Conservation (phyloP, 2,329 filamentous ascomycete genomes). For the Penicillium oxalicum region DNA sequence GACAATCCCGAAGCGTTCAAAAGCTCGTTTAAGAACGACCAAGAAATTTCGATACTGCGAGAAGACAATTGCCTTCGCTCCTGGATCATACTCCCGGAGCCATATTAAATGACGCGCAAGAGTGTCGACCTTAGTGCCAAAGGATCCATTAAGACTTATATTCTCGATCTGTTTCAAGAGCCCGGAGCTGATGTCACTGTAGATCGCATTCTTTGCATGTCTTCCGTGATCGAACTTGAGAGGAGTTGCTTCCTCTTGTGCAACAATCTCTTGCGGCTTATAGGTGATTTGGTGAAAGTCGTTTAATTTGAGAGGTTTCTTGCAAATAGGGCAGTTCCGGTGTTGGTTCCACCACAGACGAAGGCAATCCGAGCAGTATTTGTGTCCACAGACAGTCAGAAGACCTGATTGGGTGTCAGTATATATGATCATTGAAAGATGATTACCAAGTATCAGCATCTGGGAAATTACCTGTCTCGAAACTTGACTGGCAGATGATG, state of each 20-base stretch:
- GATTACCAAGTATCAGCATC: background rate
- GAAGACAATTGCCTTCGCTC: slow-evolving; percentile 89
- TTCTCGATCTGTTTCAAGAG: slow-evolving; percentile 75
- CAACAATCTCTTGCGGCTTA: slow-evolving; percentile 66
- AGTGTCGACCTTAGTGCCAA: slow-evolving; percentile 86
- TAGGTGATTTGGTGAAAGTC: slow-evolving; percentile 83
- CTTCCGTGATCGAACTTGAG: slow-evolving; percentile 25
- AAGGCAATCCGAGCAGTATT: slow-evolving; percentile 87
- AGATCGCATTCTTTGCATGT: slow-evolving; percentile 54
- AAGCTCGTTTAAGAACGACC: slow-evolving; percentile 63
- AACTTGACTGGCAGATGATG: slow-evolving; percentile 74
- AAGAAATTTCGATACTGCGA: slow-evolving; percentile 85
- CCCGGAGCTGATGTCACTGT: slow-evolving; percentile 65
- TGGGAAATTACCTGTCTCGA: slow-evolving; percentile 65
- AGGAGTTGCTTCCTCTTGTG: slow-evolving; percentile 51
- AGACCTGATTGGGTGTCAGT: slow-evolving; percentile 27
- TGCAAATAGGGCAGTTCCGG: slow-evolving; percentile 78
- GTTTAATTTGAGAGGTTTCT: slow-evolving; percentile 55
- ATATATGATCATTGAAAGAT: background rate
- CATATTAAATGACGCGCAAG: slow-evolving; percentile 75
- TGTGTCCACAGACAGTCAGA: slow-evolving; percentile 77
- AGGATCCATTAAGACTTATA: slow-evolving; percentile 67
- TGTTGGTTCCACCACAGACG: slow-evolving; percentile 68
- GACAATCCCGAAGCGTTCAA: slow-evolving; percentile 66
- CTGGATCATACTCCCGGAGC: slow-evolving; percentile 76